Evolutionary conservation across 2,329 filamentous ascomycete genomes (phyloP), one percentile per base, ranked within the genome.

Genomic region (Coniochaeta ligniaria): DNA sequence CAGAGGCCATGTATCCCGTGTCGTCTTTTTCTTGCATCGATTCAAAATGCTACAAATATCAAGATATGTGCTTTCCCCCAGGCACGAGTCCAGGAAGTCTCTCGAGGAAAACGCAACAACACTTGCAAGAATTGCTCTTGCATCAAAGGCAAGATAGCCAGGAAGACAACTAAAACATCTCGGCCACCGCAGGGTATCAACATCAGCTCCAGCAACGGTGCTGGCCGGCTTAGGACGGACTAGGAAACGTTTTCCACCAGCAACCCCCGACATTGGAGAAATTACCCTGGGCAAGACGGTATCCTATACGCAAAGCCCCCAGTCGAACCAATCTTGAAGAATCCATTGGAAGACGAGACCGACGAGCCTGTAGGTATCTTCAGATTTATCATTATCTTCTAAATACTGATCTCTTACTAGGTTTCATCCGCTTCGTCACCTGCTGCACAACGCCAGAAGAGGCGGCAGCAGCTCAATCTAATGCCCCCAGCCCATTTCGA

Each of bases 1-100:
- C 63, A 67, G 20, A 26, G 17, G 0, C 64, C 64, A 1, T 67
- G 66, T 22, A n/a, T 58, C 1, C 35, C 35, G 5, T 58, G 56
- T 45, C 35, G 28, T 7, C 12, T 43, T 12, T 58, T 58, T 31
- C 17, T 58, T 2, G 35, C 20, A 2, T 9, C 35, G 1, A 45
- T 58, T 3, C 38, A 58, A 11, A 1, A 45, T 2, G 56, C 36
- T 11, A 58, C 56, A 24, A 36, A 36, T 28, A 58, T 58, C 22
- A 2, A 58, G 22, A 45, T 58, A 3, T 28, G 14, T 22, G 11
- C 16, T 3, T 58, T 58, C 14, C 20, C 35, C 1, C 56, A 45
- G 12, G 6, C 36, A n/a, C 11, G 1, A 3, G 36, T 58, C 22
- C 2, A 22, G 20, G 20, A 45, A 11, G 56, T 58, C 22, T 28